Conservation (phyloP, 2,329 filamentous ascomycete genomes). For the Trichoderma asperellum region DNA sequence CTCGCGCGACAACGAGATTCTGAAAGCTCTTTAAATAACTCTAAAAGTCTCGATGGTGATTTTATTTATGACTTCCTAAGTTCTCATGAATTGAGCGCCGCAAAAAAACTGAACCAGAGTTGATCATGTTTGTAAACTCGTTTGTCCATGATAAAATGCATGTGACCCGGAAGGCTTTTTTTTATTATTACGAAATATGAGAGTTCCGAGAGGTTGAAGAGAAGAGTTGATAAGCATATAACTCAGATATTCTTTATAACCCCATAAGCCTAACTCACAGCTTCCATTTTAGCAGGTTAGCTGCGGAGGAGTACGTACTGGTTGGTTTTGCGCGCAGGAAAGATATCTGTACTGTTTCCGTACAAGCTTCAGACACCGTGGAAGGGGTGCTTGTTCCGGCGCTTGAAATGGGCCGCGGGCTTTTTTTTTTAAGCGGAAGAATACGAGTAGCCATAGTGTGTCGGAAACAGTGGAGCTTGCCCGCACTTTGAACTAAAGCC, state of each 20-base stretch:
- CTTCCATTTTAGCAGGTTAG: not conserved
- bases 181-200: not conserved
- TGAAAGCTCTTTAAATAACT: not conserved
- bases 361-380: conserved; percentile 6
- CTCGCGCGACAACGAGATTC: not conserved
- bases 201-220: not conserved
- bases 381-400: not conserved
- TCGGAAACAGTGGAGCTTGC: conserved; percentile 25
- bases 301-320: not conserved
- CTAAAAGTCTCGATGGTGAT: not conserved
- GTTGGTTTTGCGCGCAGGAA: not conserved
- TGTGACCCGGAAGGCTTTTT: not conserved
- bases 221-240: not conserved
- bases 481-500: conserved; percentile 5
- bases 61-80: not conserved
- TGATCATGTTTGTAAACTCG: not conserved
- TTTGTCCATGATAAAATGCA: not conserved
- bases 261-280: not conserved
- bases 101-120: not conserved
- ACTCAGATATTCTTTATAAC: not conserved
- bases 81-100: not conserved
- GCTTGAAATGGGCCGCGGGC: not conserved
- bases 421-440: conserved; percentile 7
- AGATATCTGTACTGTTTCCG: conserved; percentile 18
- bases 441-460: not conserved